Base-by-base conservation (phyloP, 2,329 filamentous ascomycete species). In the Trichophyton schoenleinii region DNA sequence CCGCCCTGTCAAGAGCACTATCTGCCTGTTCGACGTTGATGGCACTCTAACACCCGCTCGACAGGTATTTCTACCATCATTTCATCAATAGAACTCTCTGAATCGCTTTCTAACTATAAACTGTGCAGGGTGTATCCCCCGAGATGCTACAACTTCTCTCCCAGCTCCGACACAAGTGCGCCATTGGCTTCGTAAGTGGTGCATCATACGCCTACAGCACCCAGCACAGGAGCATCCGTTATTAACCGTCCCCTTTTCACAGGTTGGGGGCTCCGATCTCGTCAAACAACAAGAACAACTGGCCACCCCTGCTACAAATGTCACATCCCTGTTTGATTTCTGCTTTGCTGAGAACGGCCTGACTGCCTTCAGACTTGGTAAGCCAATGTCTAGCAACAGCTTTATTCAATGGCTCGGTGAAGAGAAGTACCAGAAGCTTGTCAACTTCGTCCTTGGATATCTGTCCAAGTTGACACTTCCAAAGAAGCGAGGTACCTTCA, bases 261-360 rank as follows among this genome's bases (percentile, higher is more conserved):
- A 78, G 76, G 75, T 97, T 64, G 94, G 94, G 70, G 94, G 94
- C 73, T 94, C 88, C 69, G 88, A 97, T 80, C 83, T 96, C 65
- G 78, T 75, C 73, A 97, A 99, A 80, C 94, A 97, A 78, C 90
- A 97, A 77, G 94, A 97, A 77, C 92, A 97, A 79, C 83, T 97
- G 64, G 91, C 91, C 73, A 81, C 83, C 3, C 73, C 82, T 28
- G 78, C 81, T 62, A 81, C 87, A 67, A 74, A 79, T 68, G 92
- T 97, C 64, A 91, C 86, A 59, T 80, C 84, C 64, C 85, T 97
- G 70, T 99, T 99, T 80, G 94, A 99, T 80, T 99, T 89, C 79
- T 94, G 88, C 83, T 99, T 99, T 79, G 81, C 91, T 63, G 94
- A 99, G 80, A 99, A 99, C 78, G 94, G 94, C 9, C 84, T 99